Evolutionary conservation across 306 rosid genomes (phyloP), one percentile per base, ranked within the genome.

Genomic region (Casuarina equisetifolia): DNA sequence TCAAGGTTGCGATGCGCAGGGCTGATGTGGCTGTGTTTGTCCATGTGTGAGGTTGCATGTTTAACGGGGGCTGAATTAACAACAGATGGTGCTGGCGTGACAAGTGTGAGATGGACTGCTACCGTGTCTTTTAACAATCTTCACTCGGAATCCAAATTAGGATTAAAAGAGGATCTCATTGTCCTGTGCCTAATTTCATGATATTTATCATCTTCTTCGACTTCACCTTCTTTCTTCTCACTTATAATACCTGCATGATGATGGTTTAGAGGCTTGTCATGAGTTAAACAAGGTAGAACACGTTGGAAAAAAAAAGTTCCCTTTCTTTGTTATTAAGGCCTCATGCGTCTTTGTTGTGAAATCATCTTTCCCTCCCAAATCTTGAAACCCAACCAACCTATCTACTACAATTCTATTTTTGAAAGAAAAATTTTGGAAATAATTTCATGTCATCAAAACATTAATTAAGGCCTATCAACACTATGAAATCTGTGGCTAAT

Each of bases 341-440:
- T 95, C 97, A 0, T 92, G 88, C 2, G 77, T 40, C 76, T 55
- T 87, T 46, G 93, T 83, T 77, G 82, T 39, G 84, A 92, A 95
- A 84, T 95, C 98, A 59, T 95, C 97, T 85, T 91, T 92, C 38
- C 88, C 96, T 82, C 98, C 97, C 52, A 95, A 58, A 82, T 91
- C 98, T 80, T 92, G 93, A 86, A 95, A 95, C 36, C 97, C 98
- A 66, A 92, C 35, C 80, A 95, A 73, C 85, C 98, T 92, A 86
- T 95, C 97, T 19, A 55, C 84, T 2, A 97, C 98, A 66, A 92
- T 80, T 78, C 97, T 97, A 84, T 92, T 89, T 80, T 97, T 92
- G 86, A 77, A 76, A 72, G 35, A 57, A 78, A 25, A 67, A 45
- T 69, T 45, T 64, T 69, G 40, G 72, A 61, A 69, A 44, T 61